phyloP scores from a whole-genome alignment of 2,329 filamentous ascomycete species.

The Alternaria gaisen region DNA sequence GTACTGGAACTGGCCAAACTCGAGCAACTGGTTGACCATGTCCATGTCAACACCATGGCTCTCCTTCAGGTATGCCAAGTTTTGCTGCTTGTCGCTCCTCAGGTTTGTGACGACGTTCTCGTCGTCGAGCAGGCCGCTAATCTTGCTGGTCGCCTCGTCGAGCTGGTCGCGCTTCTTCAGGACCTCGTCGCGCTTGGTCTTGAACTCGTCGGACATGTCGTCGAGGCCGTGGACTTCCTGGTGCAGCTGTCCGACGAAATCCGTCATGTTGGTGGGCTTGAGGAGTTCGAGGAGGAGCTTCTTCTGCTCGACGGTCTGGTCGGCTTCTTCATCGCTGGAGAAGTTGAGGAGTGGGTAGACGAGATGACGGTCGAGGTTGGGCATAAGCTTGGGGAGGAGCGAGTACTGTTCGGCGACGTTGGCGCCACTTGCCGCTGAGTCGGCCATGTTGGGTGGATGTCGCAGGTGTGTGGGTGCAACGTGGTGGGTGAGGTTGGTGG shows the following conservation, averaged over 20 bases:
- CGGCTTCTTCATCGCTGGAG: conserved; percentile 81
- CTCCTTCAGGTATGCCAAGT: conserved; percentile 97
- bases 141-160: conserved; percentile 87
- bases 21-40: conserved; percentile 95
- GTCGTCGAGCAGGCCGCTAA: conserved; percentile 84
- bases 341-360: conserved; percentile 98
- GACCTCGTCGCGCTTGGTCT: conserved; percentile 88
- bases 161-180: conserved; percentile 82
- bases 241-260: conserved; percentile 93
- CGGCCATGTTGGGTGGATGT: conserved; percentile 51
- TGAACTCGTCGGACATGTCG: conserved; percentile 83
- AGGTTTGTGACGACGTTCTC: conserved; percentile 91
- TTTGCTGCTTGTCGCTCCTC: conserved; percentile 96
- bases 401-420: conserved; percentile 75
- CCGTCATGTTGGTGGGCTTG: conserved; percentile 98
- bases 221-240: conserved; percentile 85
- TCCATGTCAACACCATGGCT: conserved; percentile 93
- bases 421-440: conserved; percentile 41
- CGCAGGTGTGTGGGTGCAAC: conserved; percentile 7
- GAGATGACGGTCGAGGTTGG: conserved; percentile 92
- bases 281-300: conserved; percentile 92
- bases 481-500: conserved; percentile 18
- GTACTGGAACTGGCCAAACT: conserved; percentile 97
- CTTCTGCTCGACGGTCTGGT: conserved; percentile 75
- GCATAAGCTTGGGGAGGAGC: conserved; percentile 87